Evolutionary conservation across 2,329 filamentous ascomycete species (phyloP).

Genomic region (Venturia oleaginea): DNA sequence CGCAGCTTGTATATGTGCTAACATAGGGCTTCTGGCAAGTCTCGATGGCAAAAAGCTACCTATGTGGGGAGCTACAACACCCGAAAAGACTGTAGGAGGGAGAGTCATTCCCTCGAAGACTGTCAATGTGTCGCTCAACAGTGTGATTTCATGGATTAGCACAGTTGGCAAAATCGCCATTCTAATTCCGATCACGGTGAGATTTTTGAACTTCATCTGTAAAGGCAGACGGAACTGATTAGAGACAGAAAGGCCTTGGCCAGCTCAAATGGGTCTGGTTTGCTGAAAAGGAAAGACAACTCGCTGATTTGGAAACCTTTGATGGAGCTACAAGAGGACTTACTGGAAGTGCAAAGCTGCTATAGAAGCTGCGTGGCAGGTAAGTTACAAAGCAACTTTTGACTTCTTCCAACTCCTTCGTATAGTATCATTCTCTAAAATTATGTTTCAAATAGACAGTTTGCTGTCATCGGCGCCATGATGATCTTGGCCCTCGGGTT

Average conservation of each 20-base stretch:
- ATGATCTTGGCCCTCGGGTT: slow-evolving; percentile 14
- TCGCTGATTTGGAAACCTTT: slow-evolving; percentile 12
- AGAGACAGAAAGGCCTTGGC: slow-evolving; percentile 7
- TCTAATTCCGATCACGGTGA: slow-evolving; percentile 14
- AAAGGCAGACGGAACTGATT: background rate
- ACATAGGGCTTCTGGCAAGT: background rate
- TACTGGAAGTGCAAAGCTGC: slow-evolving; percentile 5
- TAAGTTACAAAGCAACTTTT: background rate
- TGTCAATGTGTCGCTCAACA: slow-evolving; percentile 10
- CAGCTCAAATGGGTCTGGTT: slow-evolving; percentile 16
- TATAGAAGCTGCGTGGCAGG: slow-evolving; percentile 5
- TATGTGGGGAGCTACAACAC: background rate
- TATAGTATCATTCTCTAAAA: background rate
- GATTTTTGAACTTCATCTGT: background rate
- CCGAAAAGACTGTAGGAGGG: background rate
- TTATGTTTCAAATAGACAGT: background rate
- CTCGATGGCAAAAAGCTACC: background rate
- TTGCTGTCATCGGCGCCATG: slow-evolving; percentile 4
- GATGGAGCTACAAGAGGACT: slow-evolving; percentile 13
- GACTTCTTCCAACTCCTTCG: too few species aligned
- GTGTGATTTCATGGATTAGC: slow-evolving; percentile 13
- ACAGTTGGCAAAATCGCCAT: slow-evolving; percentile 14
- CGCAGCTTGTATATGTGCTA: background rate
- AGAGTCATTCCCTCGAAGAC: background rate
- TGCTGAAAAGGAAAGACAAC: slow-evolving; percentile 11